A percentile compares a stretch with the other conserved stretches of the same genome.
These are phyloP conservation scores for Trichosporon faecale DNA, from an alignment of 1,284 basidiomycete genomes.

Conservation along the genomic window DNA sequence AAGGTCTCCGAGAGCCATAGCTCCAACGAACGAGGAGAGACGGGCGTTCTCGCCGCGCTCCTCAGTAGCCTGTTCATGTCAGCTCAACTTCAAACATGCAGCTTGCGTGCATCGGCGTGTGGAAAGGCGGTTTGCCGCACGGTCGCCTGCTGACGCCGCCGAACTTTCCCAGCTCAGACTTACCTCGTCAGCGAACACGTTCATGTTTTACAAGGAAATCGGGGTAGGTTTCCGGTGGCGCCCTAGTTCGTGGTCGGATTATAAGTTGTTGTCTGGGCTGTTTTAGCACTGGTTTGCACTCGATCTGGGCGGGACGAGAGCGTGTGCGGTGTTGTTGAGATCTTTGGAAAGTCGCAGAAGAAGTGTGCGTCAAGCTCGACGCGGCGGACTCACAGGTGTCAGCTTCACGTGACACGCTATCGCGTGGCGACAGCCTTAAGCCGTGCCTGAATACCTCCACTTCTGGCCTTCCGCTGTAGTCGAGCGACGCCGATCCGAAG, in stretches of 20 bases:
- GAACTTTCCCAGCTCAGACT: conserved; percentile 21
- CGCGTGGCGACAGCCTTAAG: background rate
- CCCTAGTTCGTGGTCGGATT: background rate
- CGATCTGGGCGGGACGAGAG: background rate
- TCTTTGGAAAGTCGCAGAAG: conserved; percentile 12
- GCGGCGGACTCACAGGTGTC: background rate
- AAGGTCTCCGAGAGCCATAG: conserved; percentile 91
- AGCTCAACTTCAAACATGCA: background rate
- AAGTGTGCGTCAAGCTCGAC: conserved; percentile 16
- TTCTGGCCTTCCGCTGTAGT: background rate
- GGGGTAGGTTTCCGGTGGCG: background rate
- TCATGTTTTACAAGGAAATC: conserved; percentile 39
- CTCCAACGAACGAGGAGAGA: conserved; percentile 95
- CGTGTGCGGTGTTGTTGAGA: conserved; percentile 2
- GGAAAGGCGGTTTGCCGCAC: background rate
- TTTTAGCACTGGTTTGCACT: background rate
- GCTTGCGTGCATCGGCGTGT: background rate
- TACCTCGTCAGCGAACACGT: conserved; percentile 53
- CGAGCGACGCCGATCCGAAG: background rate
- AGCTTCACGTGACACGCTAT: background rate
- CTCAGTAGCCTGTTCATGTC: conserved; percentile 73
- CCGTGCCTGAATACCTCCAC: conserved; percentile 7
- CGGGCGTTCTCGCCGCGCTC: conserved; percentile 99
- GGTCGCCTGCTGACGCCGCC: background rate
- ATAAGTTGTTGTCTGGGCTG: background rate